Evolutionary conservation across 176 grass and related monocot species (phyloP).

Genomic region (Bonia amplexicaulis): DNA sequence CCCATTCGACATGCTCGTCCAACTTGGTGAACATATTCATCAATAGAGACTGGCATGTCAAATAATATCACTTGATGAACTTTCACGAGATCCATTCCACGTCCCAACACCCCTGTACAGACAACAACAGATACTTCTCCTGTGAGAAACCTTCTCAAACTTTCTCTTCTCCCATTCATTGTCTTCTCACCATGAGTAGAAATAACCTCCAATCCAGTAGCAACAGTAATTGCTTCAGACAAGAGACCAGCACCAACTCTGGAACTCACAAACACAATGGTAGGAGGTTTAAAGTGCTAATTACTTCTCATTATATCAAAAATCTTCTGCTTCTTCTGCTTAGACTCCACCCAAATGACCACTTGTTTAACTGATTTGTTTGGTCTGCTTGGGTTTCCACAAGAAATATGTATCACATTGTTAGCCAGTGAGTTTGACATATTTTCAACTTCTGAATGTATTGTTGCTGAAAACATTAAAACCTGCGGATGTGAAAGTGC

Average conservation of each 20-base stretch:
- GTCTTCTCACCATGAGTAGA: slow-evolving; percentile 94
- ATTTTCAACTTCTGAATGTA: slow-evolving; percentile 67
- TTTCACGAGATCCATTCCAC: slow-evolving; percentile 82
- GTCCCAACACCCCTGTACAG: slow-evolving; percentile 74
- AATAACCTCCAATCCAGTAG: slow-evolving; percentile 61
- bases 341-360: slow-evolving; percentile 90
- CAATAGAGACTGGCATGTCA: slow-evolving; percentile 88
- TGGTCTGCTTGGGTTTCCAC: slow-evolving; percentile 55
- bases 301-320: slow-evolving; percentile 88
- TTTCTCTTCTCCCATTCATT: slow-evolving; percentile 86
- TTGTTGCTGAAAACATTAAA: slow-evolving; percentile 83
- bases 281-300: slow-evolving; percentile 71
- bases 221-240: slow-evolving; percentile 73
- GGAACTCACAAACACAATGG: slow-evolving; percentile 87
- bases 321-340: slow-evolving; percentile 87
- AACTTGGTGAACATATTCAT: slow-evolving; percentile 87
- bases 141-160: slow-evolving; percentile 67
- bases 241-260: slow-evolving; percentile 77
- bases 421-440: slow-evolving; percentile 53
- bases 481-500: slow-evolving; percentile 71
- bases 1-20: slow-evolving; percentile 88
- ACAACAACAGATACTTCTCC: slow-evolving; percentile 76
- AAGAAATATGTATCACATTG: slow-evolving; percentile 62
- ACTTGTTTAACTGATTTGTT: slow-evolving; percentile 84
- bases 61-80: slow-evolving; percentile 81